A percentile compares a stretch with the other conserved stretches of the same genome.
Conservation (phyloP, 192 early-diverging fungal genomes). For the Phycomyces blakesleeanus region DNA sequence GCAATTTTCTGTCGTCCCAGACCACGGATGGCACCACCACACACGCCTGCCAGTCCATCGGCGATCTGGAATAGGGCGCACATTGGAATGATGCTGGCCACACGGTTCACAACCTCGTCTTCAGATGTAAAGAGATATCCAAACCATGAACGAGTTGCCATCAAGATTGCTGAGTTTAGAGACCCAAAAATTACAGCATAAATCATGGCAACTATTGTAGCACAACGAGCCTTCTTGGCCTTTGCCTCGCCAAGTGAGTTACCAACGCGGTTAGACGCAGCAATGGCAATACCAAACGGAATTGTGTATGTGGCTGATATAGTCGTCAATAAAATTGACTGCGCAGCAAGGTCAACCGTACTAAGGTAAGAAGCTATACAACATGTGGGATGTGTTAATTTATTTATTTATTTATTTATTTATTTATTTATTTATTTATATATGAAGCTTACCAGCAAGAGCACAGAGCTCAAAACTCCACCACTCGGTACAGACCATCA, state of each 20-base stretch:
- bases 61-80: conserved; percentile 76
- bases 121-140: conserved; percentile 73
- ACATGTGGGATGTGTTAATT: too few relatives aligned
- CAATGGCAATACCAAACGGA: conserved; percentile 79
- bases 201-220: conserved; percentile 46
- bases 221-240: conserved; percentile 43
- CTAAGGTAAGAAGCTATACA: conserved; percentile 64
- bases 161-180: conserved; percentile 49
- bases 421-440: too few relatives aligned
- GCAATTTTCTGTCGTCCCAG: conserved; percentile 70
- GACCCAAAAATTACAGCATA: conserved; percentile 49
- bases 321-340: conserved; percentile 76
- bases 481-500: conserved; percentile 80
- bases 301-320: conserved; percentile 69
- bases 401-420: too few relatives aligned
- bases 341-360: conserved; percentile 71
- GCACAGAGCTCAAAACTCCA: conserved; percentile 69
- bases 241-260: conserved; percentile 62
- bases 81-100: conserved; percentile 72
- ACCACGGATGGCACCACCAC: conserved; percentile 70
- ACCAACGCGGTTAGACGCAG: conserved; percentile 76
- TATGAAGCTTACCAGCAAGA: conserved; percentile 39
- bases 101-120: conserved; percentile 58
- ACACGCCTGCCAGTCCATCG: conserved; percentile 57
- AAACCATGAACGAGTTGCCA: conserved; percentile 49